Evolutionary conservation across 2,329 filamentous ascomycete species (phyloP).

Genomic region (Calonectria leucothoes): DNA sequence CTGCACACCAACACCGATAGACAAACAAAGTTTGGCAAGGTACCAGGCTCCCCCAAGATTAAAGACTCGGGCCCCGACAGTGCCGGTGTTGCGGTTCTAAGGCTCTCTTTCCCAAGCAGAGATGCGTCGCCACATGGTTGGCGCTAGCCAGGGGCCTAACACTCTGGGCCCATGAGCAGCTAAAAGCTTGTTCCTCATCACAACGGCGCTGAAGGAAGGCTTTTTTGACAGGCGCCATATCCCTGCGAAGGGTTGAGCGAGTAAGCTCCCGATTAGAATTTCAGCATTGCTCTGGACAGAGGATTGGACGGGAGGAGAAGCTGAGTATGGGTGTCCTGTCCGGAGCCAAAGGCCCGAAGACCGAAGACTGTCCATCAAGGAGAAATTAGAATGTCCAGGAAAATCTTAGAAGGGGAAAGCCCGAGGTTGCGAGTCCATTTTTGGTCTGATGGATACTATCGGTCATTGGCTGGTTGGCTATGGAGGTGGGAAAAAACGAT

Average conservation of each 20-base stretch:
- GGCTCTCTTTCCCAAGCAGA: slow-evolving; percentile 4
- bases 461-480: neutral
- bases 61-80: neutral
- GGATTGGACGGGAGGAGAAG: too few relatives aligned
- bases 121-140: neutral
- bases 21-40: slow-evolving; percentile 11
- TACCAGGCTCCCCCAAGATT: neutral
- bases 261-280: slow-evolving; percentile 8
- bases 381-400: slow-evolving; percentile 1
- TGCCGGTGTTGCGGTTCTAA: neutral
- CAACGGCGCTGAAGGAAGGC: neutral
- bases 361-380: neutral
- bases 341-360: neutral
- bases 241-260: neutral
- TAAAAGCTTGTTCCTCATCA: slow-evolving; percentile 21
- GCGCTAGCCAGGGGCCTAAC: neutral
- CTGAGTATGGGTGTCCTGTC: neutral
- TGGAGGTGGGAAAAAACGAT: neutral
- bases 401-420: neutral
- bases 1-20: neutral
- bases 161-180: neutral
- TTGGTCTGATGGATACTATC: slow-evolving; percentile 4
- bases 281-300: neutral
- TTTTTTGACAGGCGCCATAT: neutral
- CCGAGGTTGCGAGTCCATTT: neutral